A percentile compares a stretch with the other conserved stretches of the same genome.
phyloP scores from a whole-genome alignment of 129 eudicot genomes.

The Chrysanthemum seticuspe region DNA sequence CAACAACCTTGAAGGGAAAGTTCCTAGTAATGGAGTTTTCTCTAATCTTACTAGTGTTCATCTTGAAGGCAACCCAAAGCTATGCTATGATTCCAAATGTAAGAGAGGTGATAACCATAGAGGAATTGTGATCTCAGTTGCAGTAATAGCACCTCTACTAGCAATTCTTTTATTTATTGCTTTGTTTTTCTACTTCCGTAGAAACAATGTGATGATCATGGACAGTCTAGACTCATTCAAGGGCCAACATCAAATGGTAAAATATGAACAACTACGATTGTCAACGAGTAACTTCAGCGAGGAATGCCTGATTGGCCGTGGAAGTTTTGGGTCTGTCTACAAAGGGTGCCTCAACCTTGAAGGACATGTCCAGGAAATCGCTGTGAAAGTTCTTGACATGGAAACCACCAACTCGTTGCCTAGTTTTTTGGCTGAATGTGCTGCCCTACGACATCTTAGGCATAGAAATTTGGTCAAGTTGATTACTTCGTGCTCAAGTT shows the following conservation, averaged over 20 bases:
- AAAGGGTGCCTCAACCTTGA: constrained; percentile 38
- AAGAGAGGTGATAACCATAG: neutral
- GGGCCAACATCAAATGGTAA: constrained; percentile 47
- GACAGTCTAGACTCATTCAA: constrained; percentile 28
- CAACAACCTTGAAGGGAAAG: constrained; percentile 58
- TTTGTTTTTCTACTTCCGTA: constrained; percentile 30
- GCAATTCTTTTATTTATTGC: constrained; percentile 11
- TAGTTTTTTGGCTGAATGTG: constrained; percentile 65
- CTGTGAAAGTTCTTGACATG: constrained; percentile 54
- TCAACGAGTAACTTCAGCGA: constrained; percentile 50
- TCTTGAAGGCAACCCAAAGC: constrained; percentile 55
- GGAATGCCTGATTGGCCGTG: constrained; percentile 51
- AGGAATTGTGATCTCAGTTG: neutral
- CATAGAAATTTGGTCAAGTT: constrained; percentile 68
- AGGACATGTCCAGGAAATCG: constrained; percentile 34
- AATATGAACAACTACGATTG: constrained; percentile 52
- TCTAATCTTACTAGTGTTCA: constrained; percentile 38
- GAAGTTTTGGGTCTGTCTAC: constrained; percentile 69
- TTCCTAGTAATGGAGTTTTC: constrained; percentile 55
- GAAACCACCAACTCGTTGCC: constrained; percentile 33
- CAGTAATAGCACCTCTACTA: neutral
- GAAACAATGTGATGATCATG: neutral
- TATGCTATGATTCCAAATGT: constrained; percentile 39
- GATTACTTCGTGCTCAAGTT: constrained; percentile 61
- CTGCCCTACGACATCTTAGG: constrained; percentile 50